Conservation (phyloP, 2,329 filamentous ascomycete genomes). For the Domatiomyces globalis region DNA sequence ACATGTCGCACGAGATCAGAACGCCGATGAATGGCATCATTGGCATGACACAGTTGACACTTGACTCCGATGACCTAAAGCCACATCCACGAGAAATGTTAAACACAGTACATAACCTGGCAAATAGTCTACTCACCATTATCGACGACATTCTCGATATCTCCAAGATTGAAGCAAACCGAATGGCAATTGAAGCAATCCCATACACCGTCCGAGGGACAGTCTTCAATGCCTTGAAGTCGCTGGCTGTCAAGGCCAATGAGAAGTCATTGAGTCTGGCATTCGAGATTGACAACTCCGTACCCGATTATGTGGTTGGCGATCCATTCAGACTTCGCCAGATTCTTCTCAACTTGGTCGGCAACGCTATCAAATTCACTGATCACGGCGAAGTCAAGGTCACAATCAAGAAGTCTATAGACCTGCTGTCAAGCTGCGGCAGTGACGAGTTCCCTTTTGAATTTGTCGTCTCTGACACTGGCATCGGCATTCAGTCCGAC, state of each 20-base stretch:
- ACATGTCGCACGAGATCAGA: conserved; percentile 97
- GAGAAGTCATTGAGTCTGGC: conserved; percentile 87
- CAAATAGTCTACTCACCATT: conserved; percentile 90
- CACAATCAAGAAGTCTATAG: conserved; percentile 62
- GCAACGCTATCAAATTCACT: conserved; percentile 98
- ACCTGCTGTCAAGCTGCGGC: conserved; percentile 38
- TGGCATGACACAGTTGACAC: conserved; percentile 90
- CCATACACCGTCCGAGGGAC: conserved; percentile 87
- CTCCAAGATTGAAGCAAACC: conserved; percentile 74
- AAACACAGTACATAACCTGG: conserved; percentile 93
- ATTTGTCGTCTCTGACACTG: conserved; percentile 89
- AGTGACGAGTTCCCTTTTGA: conserved; percentile 80
- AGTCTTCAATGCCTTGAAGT: conserved; percentile 95
- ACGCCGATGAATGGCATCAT: conserved; percentile 98
- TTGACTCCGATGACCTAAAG: conserved; percentile 88
- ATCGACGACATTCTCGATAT: conserved; percentile 69
- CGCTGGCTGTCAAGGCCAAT: conserved; percentile 90
- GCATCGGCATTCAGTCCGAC: conserved; percentile 88
- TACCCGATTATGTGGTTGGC: conserved; percentile 88
- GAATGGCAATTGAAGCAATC: conserved; percentile 97
- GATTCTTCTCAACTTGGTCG: conserved; percentile 92
- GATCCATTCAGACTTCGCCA: conserved; percentile 93
- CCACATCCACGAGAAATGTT: conserved; percentile 96
- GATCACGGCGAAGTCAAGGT: conserved; percentile 93
- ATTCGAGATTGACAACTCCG: conserved; percentile 82